phyloP scores from a whole-genome alignment of 1,284 basidiomycete genomes.

The Ceratobasidium sp. region DNA sequence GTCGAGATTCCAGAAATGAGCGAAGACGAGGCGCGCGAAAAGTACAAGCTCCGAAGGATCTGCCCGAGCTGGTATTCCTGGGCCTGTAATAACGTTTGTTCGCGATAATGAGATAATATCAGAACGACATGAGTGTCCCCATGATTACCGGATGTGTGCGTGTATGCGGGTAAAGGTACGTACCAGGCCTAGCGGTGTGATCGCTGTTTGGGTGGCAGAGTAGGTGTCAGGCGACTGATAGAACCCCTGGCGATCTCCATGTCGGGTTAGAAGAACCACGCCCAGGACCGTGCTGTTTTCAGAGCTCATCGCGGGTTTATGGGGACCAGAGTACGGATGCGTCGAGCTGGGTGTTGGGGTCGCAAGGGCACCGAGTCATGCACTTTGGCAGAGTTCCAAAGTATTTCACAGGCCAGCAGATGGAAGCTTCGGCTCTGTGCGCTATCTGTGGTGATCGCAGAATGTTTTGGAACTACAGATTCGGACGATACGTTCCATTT shows the following conservation, averaged over 20 bases:
- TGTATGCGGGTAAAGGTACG: conserved; percentile 45
- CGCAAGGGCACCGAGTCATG: conserved; percentile 10
- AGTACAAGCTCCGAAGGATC: conserved; percentile 72
- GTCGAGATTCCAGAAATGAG: conserved; percentile 68
- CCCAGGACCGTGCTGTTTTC: conserved; percentile 62
- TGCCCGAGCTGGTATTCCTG: conserved; percentile 77
- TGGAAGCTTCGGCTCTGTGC: not conserved
- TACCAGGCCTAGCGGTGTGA: conserved; percentile 84
- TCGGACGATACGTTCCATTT: not conserved
- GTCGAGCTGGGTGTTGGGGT: no score
- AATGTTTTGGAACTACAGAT: no score
- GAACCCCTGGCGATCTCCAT: conserved; percentile 78
- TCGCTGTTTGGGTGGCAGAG: conserved; percentile 70
- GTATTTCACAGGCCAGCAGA: conserved; percentile 10
- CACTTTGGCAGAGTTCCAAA: not conserved
- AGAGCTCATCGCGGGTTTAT: conserved; percentile 23
- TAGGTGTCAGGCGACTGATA: conserved; percentile 77
- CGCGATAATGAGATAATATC: no score
- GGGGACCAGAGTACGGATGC: no score
- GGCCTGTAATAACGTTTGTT: conserved; percentile 52
- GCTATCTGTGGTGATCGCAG: not conserved
- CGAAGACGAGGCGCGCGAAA: conserved; percentile 66
- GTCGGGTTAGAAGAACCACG: conserved; percentile 81
- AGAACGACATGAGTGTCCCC: not conserved
- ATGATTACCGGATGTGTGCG: no score